These are phyloP conservation scores for Magnaporthiopsis poae DNA, from an alignment of 2,329 filamentous ascomycete genomes.

Conservation along the genomic window DNA sequence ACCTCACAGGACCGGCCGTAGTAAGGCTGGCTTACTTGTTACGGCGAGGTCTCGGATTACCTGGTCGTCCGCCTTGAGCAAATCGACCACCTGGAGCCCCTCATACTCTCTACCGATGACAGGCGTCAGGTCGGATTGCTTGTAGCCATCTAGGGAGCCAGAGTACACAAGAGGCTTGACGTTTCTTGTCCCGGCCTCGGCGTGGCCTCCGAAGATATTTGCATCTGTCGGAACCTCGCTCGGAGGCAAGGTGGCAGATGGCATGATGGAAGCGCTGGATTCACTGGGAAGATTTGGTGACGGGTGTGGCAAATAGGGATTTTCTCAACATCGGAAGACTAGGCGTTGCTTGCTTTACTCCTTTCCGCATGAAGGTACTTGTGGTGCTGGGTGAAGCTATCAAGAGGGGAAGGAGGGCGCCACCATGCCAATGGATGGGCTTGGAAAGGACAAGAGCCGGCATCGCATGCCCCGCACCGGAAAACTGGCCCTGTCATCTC, in stretches of 20 bases:
- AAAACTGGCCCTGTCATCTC: neutral
- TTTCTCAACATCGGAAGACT: neutral
- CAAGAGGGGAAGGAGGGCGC: neutral
- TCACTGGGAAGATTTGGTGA: no score
- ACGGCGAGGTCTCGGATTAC: constrained; percentile 48
- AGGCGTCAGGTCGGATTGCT: constrained; percentile 33
- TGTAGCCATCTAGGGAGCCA: constrained; percentile 19
- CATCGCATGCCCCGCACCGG: neutral
- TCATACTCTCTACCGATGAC: constrained; percentile 40
- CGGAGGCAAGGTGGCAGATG: constrained; percentile 19
- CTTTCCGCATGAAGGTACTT: no score
- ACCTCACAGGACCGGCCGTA: neutral
- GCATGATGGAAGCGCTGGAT: constrained; percentile 21
- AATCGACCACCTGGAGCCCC: constrained; percentile 24
- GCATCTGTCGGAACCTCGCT: constrained; percentile 8
- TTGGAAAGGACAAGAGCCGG: neutral
- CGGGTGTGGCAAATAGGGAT: no score
- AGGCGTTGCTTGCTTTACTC: neutral
- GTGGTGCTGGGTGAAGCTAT: no score
- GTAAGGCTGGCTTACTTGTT: constrained; percentile 33
- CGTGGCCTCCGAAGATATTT: constrained; percentile 19
- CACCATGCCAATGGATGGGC: neutral
- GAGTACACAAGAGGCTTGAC: constrained; percentile 18
- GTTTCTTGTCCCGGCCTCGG: constrained; percentile 15
- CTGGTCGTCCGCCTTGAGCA: constrained; percentile 31